Evolutionary conservation across 2,329 filamentous ascomycete genomes (phyloP), one percentile per base, ranked within the genome.

Genomic region (Raffaelea arxii): DNA sequence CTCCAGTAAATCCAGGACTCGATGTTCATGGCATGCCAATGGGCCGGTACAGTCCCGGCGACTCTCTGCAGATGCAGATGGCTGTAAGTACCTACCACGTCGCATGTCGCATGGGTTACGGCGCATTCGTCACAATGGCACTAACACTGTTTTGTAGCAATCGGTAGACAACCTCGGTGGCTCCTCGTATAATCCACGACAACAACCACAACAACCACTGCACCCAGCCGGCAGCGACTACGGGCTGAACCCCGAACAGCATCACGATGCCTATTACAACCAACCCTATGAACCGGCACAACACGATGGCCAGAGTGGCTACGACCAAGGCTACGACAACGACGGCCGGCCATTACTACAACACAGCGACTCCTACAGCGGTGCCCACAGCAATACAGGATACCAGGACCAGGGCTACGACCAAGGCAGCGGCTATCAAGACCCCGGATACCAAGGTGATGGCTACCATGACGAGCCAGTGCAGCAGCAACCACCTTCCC

Each of bases 191-290:
- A 70, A 70, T 25, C 67, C 64, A 47, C n/a, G n/a, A n/a, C n/a
- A n/a, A n/a, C n/a, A n/a, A n/a, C n/a, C n/a, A n/a, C n/a, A n/a
- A n/a, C n/a, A n/a, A n/a, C n/a, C n/a, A n/a, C n/a, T n/a, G n/a
- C 64, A 65, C 46, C 43, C 72, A 70, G 53, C 73, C 37, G 72
- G 71, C 51, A 71, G 72, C 48, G 84, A 89, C 47, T 90, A 92
- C 62, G 72, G 80, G 4, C 67, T 95, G 50, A 81, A 88, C 58
- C 89, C 91, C 10, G 82, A 94, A 62, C 81, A 82, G 48, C 88
- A 95, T 58, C 87, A 92, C 60, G 87, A 95, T 64, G 78, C 80
- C 46, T 95, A 95, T 69, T 91, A 85, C 63, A 86, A 82, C 56
- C 80, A 84, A 54, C 84, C 87, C 1, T 94, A 94, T 63, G 77